Conservation (phyloP, 2,329 filamentous ascomycete species). For the Talaromyces rugulosus region DNA sequence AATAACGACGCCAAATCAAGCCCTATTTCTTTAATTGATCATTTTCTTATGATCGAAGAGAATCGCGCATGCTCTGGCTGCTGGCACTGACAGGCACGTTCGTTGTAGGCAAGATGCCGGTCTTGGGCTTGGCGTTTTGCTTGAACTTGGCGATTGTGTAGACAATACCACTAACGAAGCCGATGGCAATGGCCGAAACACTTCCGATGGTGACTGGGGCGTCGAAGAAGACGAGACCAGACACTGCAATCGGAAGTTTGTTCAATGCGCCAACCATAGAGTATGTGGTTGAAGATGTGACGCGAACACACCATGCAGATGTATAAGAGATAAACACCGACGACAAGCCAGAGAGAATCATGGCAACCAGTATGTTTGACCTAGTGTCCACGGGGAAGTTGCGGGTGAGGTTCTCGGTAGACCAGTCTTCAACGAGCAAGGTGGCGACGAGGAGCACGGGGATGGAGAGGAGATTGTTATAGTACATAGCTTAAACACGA, state of each 20-base stretch:
- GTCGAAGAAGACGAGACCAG: conserved; percentile 90
- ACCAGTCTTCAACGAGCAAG: conserved; percentile 88
- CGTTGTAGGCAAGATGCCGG: conserved; percentile 61
- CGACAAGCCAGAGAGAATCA: conserved; percentile 89
- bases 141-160: conserved; percentile 84
- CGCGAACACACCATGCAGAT: conserved; percentile 96
- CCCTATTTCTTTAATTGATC: not conserved
- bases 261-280: conserved; percentile 98
- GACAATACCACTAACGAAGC: conserved; percentile 87
- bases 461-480: conserved; percentile 97
- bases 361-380: conserved; percentile 75
- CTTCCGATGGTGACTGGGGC: conserved; percentile 89
- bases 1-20: not conserved
- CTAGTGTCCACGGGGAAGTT: conserved; percentile 86
- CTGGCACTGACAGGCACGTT: conserved; percentile 76
- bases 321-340: conserved; percentile 99
- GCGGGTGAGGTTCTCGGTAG: conserved; percentile 69
- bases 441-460: conserved; percentile 82
- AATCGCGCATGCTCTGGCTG: conserved; percentile 84
- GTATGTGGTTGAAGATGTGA: conserved; percentile 96
- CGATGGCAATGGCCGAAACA: conserved; percentile 84
- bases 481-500: conserved; percentile 84
- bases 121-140: conserved; percentile 65
- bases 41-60: conserved; percentile 59
- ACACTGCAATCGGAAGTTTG: conserved; percentile 93